Percentiles rank a stretch among this genome's conserved stretches.
Conservation (phyloP, 177 flowering plant genomes). For the Telopea speciosissima region DNA sequence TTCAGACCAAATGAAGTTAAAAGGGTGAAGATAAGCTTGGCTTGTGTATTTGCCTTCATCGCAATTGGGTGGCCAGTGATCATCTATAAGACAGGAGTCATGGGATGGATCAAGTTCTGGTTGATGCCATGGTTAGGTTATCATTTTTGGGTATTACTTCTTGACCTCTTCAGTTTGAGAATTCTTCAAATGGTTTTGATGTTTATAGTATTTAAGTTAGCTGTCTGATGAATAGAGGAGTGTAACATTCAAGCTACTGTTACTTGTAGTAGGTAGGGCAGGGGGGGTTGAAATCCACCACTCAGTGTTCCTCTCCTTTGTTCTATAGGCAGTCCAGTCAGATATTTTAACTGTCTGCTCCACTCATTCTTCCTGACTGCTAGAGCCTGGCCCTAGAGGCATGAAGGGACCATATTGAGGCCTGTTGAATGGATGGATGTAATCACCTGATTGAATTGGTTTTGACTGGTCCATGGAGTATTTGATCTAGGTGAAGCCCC, state of each 20-base stretch:
- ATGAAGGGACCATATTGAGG: not conserved
- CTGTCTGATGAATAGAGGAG: not conserved
- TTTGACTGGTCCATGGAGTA: not conserved
- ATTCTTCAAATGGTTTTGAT: not conserved
- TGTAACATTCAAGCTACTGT: not conserved
- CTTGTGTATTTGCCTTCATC: conserved; percentile 81
- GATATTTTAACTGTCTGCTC: not conserved
- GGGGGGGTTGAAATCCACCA: not conserved
- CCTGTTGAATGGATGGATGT: not conserved
- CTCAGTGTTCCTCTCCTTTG: not conserved
- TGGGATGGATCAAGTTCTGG: conserved; percentile 96
- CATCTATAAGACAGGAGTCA: conserved; percentile 58
- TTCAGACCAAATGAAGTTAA: conserved; percentile 76
- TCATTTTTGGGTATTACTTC: conserved; percentile 81
- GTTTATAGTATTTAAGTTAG: not conserved
- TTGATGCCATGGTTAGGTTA: conserved; percentile 95
- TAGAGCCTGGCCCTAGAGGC: not conserved
- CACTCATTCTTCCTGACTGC: not conserved
- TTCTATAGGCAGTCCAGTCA: not conserved
- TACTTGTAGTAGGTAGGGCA: not conserved
- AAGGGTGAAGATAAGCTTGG: conserved; percentile 87
- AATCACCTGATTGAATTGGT: not conserved
- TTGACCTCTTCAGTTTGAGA: conserved; percentile 3
- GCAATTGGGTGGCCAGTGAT: conserved; percentile 90
- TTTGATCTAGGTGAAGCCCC: not conserved